Evolutionary conservation across 805 yeast genomes (phyloP).

Genomic region (Wickerhamomyces canadensis): DNA sequence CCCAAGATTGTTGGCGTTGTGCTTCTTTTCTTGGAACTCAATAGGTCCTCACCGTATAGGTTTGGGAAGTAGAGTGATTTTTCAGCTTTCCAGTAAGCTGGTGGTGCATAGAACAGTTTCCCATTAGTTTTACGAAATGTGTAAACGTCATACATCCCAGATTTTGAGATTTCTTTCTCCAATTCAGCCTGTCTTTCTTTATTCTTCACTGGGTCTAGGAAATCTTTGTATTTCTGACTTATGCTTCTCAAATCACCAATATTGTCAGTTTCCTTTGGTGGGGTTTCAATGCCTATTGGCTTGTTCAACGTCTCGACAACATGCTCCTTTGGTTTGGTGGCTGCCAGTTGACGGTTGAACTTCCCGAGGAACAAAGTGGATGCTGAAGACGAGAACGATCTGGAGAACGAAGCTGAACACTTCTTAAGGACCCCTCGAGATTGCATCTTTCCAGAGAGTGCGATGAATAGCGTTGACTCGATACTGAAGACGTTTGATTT

Average conservation of each 20-base stretch:
- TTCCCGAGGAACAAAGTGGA: constrained; percentile 22
- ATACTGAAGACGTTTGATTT: no score
- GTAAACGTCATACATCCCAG: constrained; percentile 63
- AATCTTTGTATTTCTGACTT: constrained; percentile 36
- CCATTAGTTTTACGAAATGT: constrained; percentile 73
- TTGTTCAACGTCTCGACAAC: constrained; percentile 29
- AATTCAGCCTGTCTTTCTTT: constrained; percentile 43
- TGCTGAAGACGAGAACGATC: constrained; percentile 10
- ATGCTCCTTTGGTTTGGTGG: constrained; percentile 32
- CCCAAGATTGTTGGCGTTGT: constrained; percentile 37
- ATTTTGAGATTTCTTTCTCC: constrained; percentile 58
- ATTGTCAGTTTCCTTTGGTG: constrained; percentile 35
- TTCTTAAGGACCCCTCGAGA: neutral
- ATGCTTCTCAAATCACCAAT: constrained; percentile 34
- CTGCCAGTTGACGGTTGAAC: constrained; percentile 29
- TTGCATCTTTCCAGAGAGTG: no score
- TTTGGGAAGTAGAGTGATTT: constrained; percentile 82
- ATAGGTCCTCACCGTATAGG: constrained; percentile 50
- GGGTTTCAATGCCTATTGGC: constrained; percentile 40
- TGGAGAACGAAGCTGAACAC: neutral
- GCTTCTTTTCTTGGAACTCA: constrained; percentile 23
- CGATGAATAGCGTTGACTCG: no score
- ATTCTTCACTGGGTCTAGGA: constrained; percentile 45
- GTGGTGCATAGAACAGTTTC: constrained; percentile 77
- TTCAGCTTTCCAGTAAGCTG: constrained; percentile 67